Conservation (phyloP, 148 eudicot species). For the Limonium bicolor region DNA sequence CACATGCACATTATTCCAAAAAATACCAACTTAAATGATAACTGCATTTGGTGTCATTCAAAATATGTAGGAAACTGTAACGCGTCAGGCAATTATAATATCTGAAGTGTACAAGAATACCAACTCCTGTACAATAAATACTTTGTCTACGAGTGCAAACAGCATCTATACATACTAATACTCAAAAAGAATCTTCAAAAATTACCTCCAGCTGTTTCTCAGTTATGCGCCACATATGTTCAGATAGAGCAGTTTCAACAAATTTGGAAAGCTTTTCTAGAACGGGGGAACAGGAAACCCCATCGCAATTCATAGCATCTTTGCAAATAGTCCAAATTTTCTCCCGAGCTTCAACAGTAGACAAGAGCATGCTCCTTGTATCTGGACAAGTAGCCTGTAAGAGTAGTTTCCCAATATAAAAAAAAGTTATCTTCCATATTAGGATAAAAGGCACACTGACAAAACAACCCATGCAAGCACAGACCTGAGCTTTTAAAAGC, state of each 20-base stretch:
- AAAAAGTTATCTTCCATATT: not conserved
- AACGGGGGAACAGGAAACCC: slow-evolving; percentile 48
- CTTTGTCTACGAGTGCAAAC: no score
- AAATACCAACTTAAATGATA: no score
- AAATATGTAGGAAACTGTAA: no score
- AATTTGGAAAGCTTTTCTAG: slow-evolving; percentile 37
- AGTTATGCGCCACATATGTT: slow-evolving; percentile 38
- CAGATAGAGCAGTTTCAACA: slow-evolving; percentile 17
- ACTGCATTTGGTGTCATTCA: no score
- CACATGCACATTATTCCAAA: no score
- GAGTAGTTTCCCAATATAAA: slow-evolving; percentile 1
- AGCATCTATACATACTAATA: no score
- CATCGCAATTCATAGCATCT: slow-evolving; percentile 34
- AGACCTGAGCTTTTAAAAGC: slow-evolving; percentile 66
- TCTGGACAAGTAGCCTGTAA: slow-evolving; percentile 86
- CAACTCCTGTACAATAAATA: no score
- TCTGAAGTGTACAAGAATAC: no score
- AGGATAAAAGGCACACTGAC: no score
- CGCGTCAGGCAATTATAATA: no score
- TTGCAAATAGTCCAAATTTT: no score
- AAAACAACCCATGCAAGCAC: no score
- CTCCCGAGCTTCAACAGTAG: slow-evolving; percentile 32
- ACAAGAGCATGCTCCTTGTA: slow-evolving; percentile 26
- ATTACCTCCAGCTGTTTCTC: slow-evolving; percentile 59
- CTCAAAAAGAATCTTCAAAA: not conserved